These are phyloP conservation scores for Saccharomycopsis schoenii DNA, from an alignment of 805 yeast species.

Conservation along the genomic window DNA sequence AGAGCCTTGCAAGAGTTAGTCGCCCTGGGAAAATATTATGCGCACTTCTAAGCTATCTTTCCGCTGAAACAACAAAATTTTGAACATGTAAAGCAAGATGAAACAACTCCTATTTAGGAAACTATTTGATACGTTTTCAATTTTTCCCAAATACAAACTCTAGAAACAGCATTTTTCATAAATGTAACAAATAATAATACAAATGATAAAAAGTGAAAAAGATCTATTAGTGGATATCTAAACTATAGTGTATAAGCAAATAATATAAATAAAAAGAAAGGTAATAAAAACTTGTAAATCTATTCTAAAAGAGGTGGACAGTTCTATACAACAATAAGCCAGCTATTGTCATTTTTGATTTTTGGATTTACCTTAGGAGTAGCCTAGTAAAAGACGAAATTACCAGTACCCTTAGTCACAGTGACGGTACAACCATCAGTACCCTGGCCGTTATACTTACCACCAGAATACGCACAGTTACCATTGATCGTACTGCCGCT, in stretches of 20 bases:
- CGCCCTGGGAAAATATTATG: no score
- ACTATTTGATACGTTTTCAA: no score
- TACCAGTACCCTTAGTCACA: slow-evolving; percentile 70
- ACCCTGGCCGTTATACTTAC: slow-evolving; percentile 55
- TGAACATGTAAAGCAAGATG: background rate
- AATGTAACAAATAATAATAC: background rate
- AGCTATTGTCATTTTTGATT: background rate
- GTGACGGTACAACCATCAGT: slow-evolving; percentile 89
- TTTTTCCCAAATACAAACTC: no score
- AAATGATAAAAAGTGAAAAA: background rate
- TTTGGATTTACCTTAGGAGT: slow-evolving; percentile 25
- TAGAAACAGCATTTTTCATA: no score
- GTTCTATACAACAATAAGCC: background rate
- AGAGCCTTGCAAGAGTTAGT: no score
- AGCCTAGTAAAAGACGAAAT: slow-evolving; percentile 54
- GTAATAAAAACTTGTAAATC: background rate
- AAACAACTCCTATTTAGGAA: background rate
- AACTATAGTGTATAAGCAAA: background rate
- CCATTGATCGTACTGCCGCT: slow-evolving; percentile 56
- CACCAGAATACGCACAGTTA: slow-evolving; percentile 70
- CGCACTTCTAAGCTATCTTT: background rate
- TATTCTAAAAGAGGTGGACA: background rate
- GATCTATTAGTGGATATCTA: background rate
- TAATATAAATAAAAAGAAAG: background rate
- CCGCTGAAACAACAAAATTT: background rate